phyloP scores from a whole-genome alignment of 805 yeast genomes.

The Saccharomycopsis sp. region DNA sequence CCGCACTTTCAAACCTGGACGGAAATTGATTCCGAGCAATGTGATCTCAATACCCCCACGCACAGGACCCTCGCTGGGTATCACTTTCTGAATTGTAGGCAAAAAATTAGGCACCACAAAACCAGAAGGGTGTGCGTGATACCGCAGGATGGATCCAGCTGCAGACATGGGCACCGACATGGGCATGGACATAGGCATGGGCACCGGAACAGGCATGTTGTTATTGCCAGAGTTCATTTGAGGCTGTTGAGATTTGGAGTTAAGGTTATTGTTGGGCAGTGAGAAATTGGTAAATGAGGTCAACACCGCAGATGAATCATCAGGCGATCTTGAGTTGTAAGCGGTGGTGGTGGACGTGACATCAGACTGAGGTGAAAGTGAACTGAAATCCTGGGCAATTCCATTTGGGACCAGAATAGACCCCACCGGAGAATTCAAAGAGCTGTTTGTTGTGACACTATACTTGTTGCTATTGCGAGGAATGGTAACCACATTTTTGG shows the following conservation, averaged over 20 bases:
- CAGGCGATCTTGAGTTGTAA: conserved; percentile 12
- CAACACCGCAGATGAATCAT: conserved; percentile 16
- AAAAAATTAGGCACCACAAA: background rate
- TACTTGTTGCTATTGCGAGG: conserved; percentile 17
- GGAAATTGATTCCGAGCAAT: conserved; percentile 76
- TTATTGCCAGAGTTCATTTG: background rate
- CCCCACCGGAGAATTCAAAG: background rate
- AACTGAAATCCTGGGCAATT: conserved; percentile 11
- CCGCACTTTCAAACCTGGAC: conserved; percentile 71
- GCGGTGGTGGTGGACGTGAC: conserved; percentile 9
- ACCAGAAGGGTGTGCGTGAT: background rate
- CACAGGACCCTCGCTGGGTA: conserved; percentile 92
- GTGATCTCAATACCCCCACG: conserved; percentile 97
- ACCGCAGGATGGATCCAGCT: background rate
- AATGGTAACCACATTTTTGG: too few relatives aligned
- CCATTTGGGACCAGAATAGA: too few relatives aligned
- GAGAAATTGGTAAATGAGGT: conserved; percentile 13
- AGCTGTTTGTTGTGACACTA: conserved; percentile 6
- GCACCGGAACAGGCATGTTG: background rate
- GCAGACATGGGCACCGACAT: too few relatives aligned
- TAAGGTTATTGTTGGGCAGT: conserved; percentile 10
- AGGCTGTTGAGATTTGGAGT: conserved; percentile 5
- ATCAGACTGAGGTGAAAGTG: conserved; percentile 14
- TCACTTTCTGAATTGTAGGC: conserved; percentile 74
- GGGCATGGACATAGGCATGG: too few relatives aligned